phyloP scores from a whole-genome alignment of 78 protist genomes.

The Monosiga brevicollis region DNA sequence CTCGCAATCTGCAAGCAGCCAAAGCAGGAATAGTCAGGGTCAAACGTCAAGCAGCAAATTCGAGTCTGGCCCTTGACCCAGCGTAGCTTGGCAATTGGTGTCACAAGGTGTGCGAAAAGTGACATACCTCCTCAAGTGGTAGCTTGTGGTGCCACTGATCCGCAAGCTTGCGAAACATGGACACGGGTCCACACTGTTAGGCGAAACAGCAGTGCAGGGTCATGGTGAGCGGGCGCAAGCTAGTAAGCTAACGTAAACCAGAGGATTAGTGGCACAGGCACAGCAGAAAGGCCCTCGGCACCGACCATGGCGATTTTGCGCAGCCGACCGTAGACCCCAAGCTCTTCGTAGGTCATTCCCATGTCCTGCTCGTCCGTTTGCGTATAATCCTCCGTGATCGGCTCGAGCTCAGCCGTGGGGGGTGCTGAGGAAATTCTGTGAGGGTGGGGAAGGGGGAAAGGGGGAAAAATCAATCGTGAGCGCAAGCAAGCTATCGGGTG shows the following conservation, averaged over 20 bases:
- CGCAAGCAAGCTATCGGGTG: not conserved
- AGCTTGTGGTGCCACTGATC: constrained; percentile 39
- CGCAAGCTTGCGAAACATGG: constrained; percentile 54
- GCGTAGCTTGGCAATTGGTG: too few species aligned
- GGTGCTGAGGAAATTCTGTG: too few species aligned
- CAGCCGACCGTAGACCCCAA: constrained; percentile 37
- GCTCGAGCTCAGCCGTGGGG: constrained; percentile 86
- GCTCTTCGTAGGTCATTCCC: constrained; percentile 81
- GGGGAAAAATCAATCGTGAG: too few species aligned
- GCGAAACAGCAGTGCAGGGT: too few species aligned
- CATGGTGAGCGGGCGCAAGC: too few species aligned
- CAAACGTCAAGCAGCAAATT: too few species aligned
- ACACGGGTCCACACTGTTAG: constrained; percentile 41
- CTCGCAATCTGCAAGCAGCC: constrained; percentile 23
- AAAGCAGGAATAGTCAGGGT: too few species aligned
- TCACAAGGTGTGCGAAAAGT: too few species aligned
- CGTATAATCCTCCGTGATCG: constrained; percentile 41
- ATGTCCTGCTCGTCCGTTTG: constrained; percentile 71
- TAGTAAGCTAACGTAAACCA: not conserved
- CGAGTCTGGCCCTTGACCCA: too few species aligned
- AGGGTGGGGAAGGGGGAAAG: too few species aligned
- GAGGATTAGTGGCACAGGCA: not conserved
- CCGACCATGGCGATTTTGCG: constrained; percentile 23
- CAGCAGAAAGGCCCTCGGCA: not conserved
- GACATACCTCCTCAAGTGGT: not conserved